Evolutionary conservation across 2,329 filamentous ascomycete species (phyloP).

Genomic region (Sporothrix humicola): DNA sequence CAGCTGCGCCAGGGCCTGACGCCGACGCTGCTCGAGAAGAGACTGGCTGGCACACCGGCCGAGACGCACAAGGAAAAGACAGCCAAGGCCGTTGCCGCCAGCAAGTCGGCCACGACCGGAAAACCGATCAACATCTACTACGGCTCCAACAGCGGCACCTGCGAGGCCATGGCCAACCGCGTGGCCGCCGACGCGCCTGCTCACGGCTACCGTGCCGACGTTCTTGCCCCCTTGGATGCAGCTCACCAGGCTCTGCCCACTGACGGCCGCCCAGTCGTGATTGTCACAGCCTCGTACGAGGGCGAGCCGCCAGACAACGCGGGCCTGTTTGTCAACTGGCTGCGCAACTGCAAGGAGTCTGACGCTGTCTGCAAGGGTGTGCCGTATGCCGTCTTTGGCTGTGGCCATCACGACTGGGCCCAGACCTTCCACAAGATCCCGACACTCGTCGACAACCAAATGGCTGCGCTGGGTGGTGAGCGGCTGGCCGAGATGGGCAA

Average conservation of each 20-base stretch:
- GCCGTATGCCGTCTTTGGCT: slow-evolving; percentile 71
- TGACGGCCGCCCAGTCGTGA: slow-evolving; percentile 53
- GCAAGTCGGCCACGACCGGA: slow-evolving; percentile 42
- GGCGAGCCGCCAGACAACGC: slow-evolving; percentile 77
- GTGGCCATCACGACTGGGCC: slow-evolving; percentile 58
- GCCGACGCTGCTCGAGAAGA: slow-evolving; percentile 41
- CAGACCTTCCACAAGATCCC: slow-evolving; percentile 72
- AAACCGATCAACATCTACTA: slow-evolving; percentile 66
- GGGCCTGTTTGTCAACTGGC: slow-evolving; percentile 46
- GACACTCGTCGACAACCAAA: slow-evolving; percentile 61
- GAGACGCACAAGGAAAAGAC: background rate
- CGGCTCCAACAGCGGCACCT: slow-evolving; percentile 75
- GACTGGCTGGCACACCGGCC: slow-evolving; percentile 25
- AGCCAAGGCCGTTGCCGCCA: background rate
- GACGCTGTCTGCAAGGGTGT: background rate
- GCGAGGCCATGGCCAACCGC: slow-evolving; percentile 68
- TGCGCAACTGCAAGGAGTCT: slow-evolving; percentile 21
- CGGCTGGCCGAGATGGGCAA: slow-evolving; percentile 57
- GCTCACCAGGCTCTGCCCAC: slow-evolving; percentile 24
- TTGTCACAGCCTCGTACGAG: slow-evolving; percentile 74
- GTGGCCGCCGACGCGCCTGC: slow-evolving; percentile 63
- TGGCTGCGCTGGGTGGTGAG: slow-evolving; percentile 55
- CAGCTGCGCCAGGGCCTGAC: slow-evolving; percentile 55
- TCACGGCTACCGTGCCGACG: slow-evolving; percentile 65
- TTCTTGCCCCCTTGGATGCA: slow-evolving; percentile 58